A percentile compares a stretch with the other conserved stretches of the same genome.
Conservation (phyloP, 768 basidiomycete genomes). For the Phanerodontia chrysosporium region DNA sequence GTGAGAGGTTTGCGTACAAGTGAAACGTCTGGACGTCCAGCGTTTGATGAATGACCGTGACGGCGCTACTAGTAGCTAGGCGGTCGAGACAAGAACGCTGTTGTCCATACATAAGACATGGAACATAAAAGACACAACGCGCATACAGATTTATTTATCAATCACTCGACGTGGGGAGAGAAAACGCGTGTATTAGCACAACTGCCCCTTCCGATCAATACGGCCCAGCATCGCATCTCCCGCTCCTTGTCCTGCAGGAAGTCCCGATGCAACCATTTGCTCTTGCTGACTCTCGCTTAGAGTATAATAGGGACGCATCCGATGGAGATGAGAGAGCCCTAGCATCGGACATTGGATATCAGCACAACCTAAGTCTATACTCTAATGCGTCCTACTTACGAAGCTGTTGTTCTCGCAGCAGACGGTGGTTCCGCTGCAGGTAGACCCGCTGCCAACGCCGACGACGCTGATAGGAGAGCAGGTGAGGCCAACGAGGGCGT, state of each 20-base stretch:
- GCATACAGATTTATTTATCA: too few species aligned
- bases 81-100: too few species aligned
- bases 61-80: too few species aligned
- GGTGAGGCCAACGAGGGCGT: slow-evolving; percentile 12
- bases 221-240: background rate
- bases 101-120: too few species aligned
- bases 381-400: slow-evolving; percentile 4
- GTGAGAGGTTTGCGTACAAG: too few species aligned
- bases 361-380: background rate
- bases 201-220: too few species aligned
- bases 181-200: too few species aligned
- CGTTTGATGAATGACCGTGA: too few species aligned
- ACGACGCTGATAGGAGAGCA: slow-evolving; percentile 14
- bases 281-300: background rate
- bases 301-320: slow-evolving; percentile 13
- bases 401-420: slow-evolving; percentile 18
- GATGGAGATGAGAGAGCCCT: slow-evolving; percentile 14
- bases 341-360: background rate
- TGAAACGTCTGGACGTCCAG: too few species aligned
- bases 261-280: background rate
- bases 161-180: too few species aligned
- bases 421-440: slow-evolving; percentile 10
- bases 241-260: background rate
- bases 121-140: too few species aligned
- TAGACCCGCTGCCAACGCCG: slow-evolving; percentile 14